These are phyloP conservation scores for Populus nigra DNA, from an alignment of 345 rosid species.

Conservation along the genomic window DNA sequence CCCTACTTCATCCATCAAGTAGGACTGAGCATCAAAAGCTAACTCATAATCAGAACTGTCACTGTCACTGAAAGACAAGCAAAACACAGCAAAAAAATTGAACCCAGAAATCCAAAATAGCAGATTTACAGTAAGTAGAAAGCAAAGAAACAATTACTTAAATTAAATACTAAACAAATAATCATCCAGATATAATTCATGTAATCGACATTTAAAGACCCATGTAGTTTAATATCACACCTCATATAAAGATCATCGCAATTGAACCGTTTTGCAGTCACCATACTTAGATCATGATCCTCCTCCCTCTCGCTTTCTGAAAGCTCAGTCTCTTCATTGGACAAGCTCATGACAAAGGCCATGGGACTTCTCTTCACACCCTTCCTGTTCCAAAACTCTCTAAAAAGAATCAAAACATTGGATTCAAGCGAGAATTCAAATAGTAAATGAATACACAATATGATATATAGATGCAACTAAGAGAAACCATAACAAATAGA, in stretches of 20 bases:
- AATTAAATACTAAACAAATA: neutral
- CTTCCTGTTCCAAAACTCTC: conserved; percentile 26
- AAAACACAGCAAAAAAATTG: neutral
- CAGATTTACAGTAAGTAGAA: neutral
- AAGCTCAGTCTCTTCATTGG: conserved; percentile 57
- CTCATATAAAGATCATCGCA: conserved; percentile 54
- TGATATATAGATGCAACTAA: neutral
- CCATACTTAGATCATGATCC: conserved; percentile 21
- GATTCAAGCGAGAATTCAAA: too few species aligned
- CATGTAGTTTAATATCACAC: conserved; percentile 23
- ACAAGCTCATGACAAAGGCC: conserved; percentile 61
- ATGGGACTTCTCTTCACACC: conserved; percentile 32
- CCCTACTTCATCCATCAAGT: conserved; percentile 52
- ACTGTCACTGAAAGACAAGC: conserved; percentile 29
- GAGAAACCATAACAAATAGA: neutral
- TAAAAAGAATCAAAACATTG: neutral
- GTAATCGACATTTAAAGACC: neutral
- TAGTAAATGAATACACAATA: too few species aligned
- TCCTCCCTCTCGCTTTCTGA: conserved; percentile 39
- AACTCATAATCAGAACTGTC: conserved; percentile 60
- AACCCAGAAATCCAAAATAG: neutral
- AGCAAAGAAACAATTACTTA: neutral
- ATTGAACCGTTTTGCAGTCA: conserved; percentile 39
- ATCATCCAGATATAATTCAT: neutral
- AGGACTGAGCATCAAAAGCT: conserved; percentile 36